Percentiles rank a stretch among this genome's conserved stretches.
phyloP scores from a whole-genome alignment of 2,329 filamentous ascomycete species.

The Seiridium cupressi region DNA sequence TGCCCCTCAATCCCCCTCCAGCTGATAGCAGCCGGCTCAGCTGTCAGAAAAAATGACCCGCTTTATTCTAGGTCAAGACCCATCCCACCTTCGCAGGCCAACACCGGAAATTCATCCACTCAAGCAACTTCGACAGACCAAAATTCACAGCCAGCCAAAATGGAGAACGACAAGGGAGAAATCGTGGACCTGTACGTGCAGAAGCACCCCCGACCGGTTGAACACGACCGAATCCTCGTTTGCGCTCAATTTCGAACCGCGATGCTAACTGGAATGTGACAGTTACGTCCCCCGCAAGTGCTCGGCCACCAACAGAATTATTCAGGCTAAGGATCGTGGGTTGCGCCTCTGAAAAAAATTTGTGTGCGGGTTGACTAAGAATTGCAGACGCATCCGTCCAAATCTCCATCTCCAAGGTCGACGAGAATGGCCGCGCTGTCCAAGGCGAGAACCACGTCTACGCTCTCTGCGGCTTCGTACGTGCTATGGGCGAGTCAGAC shows the following conservation, averaged over 20 bases:
- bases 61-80: too few species aligned
- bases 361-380: not conserved
- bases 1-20: not conserved
- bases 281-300: slow-evolving; percentile 99
- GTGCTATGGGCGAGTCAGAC: slow-evolving; percentile 96
- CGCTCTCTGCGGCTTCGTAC: slow-evolving; percentile 95
- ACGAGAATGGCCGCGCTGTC: slow-evolving; percentile 93
- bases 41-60: too few species aligned
- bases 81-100: too few species aligned
- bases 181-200: slow-evolving; percentile 92
- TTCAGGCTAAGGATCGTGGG: slow-evolving; percentile 99
- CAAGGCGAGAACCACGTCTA: slow-evolving; percentile 97
- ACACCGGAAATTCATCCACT: not conserved
- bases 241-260: not conserved
- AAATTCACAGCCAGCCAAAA: slow-evolving; percentile 55
- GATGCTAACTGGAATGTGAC: too few species aligned
- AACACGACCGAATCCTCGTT: not conserved
- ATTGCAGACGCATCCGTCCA: slow-evolving; percentile 79
- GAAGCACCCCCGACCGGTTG: slow-evolving; percentile 13
- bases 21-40: not conserved
- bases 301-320: slow-evolving; percentile 91
- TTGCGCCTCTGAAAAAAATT: too few species aligned
- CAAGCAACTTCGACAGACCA: slow-evolving; percentile 18
- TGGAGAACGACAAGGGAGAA: slow-evolving; percentile 99
- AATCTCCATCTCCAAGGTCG: slow-evolving; percentile 95